phyloP scores from a whole-genome alignment of 208 protist genomes.

The Wallacemonas sp. region DNA sequence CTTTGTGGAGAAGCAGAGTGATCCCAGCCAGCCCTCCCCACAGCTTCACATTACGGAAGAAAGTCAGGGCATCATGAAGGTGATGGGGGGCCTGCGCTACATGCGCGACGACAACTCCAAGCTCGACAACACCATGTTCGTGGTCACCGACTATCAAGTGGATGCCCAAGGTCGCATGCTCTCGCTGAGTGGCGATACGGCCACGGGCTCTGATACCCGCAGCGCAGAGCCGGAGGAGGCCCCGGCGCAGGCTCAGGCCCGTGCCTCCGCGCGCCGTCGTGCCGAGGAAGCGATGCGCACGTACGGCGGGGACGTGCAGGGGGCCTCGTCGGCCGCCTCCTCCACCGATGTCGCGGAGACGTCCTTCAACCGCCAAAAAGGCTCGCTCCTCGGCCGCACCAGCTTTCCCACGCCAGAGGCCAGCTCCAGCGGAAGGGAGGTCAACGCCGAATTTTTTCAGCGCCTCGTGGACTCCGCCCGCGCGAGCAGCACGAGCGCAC shows the following conservation, averaged over 20 bases:
- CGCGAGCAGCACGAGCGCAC: constrained; percentile 17
- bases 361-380: constrained; percentile 4
- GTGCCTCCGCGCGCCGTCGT: neutral
- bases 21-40: constrained; percentile 78
- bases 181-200: constrained; percentile 17
- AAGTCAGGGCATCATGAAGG: constrained; percentile 79
- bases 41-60: constrained; percentile 89
- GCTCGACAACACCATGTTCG: constrained; percentile 83
- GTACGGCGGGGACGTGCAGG: neutral
- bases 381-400: constrained; percentile 21
- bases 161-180: constrained; percentile 56
- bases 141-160: constrained; percentile 71
- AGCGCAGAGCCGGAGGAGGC: constrained; percentile 15
- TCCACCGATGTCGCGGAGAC: neutral
- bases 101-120: constrained; percentile 82
- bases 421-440: constrained; percentile 25
- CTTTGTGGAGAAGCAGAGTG: constrained; percentile 88
- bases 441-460: constrained; percentile 35
- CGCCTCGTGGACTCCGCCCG: constrained; percentile 23
- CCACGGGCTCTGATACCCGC: constrained; percentile 20
- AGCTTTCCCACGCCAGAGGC: constrained; percentile 44
- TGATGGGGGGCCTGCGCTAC: constrained; percentile 79
- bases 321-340: too few species aligned
- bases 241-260: constrained; percentile 11
- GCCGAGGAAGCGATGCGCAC: constrained; percentile 5